Percentiles rank a stretch among this genome's conserved stretches.
Conservation (phyloP, 768 basidiomycete genomes). For the Tylopilus sp. region DNA sequence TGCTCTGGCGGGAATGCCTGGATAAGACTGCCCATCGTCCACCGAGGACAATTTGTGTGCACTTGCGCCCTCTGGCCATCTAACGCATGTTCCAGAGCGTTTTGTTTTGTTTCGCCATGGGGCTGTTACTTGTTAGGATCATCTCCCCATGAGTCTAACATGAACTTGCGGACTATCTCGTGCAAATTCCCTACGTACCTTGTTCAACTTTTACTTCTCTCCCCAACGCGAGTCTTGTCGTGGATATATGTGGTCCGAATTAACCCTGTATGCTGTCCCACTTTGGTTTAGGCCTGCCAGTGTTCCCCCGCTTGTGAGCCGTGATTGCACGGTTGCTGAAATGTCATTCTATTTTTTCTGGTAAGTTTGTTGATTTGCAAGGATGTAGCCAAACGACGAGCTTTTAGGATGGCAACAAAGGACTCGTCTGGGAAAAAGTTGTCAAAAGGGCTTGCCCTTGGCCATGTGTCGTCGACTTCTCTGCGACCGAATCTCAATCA, state of each 20-base stretch:
- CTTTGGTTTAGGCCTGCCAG: not conserved
- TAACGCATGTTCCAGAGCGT: conserved; percentile 15
- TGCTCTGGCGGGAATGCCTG: conserved; percentile 19
- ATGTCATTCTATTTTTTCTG: conserved; percentile 1
- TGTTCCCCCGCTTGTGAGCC: conserved; percentile 10
- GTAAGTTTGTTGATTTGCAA: conserved; percentile 14
- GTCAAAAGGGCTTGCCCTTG: not conserved
- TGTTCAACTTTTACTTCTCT: conserved; percentile 2
- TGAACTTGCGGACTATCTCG: conserved; percentile 18
- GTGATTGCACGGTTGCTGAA: conserved; percentile 7
- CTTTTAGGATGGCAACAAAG: not conserved
- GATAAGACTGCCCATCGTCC: conserved; percentile 21
- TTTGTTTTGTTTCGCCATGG: conserved; percentile 20
- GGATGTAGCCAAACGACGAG: conserved; percentile 14
- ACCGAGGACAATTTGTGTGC: conserved; percentile 23
- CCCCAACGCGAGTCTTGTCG: conserved; percentile 10
- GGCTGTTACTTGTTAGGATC: conserved; percentile 18
- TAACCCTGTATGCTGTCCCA: conserved; percentile 1
- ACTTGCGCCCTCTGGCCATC: conserved; percentile 20
- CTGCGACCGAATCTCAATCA: not conserved
- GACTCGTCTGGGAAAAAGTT: conserved; percentile 1
- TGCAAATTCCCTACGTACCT: conserved; percentile 27
- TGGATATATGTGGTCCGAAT: conserved; percentile 11
- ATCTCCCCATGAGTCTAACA: conserved; percentile 4
- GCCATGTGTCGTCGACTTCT: not conserved